Conservation (phyloP, 371 early-diverging fungal species). For the Apophysomyces sp. region DNA sequence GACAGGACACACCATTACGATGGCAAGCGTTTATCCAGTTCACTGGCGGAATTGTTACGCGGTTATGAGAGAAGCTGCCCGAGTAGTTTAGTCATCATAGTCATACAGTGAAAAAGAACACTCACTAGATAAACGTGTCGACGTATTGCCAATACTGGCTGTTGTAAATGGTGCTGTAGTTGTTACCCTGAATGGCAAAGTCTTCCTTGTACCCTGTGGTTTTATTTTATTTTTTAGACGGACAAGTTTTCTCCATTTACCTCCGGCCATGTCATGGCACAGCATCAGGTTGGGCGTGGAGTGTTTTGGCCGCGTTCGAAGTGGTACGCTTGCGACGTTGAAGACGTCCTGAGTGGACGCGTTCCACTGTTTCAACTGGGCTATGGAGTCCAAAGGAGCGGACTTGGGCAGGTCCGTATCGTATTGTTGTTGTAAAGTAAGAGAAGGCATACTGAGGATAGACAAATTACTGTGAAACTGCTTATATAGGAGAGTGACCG, state of each 20-base stretch:
- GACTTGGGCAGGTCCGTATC: not conserved
- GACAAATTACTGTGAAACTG: not conserved
- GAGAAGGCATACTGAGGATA: not conserved
- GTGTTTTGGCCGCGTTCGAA: not conserved
- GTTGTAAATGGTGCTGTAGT: conserved; percentile 39
- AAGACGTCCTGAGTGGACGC: not conserved
- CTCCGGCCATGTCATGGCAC: conserved; percentile 63
- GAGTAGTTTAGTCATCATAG: too few species aligned
- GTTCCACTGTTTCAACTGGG: not conserved
- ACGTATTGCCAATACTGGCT: conserved; percentile 57
- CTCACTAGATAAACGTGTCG: conserved; percentile 62
- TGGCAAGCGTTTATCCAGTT: conserved; percentile 66
- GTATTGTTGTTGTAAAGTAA: not conserved
- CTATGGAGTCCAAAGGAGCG: not conserved
- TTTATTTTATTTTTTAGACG: not conserved
- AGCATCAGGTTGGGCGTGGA: not conserved
- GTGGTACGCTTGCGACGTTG: not conserved
- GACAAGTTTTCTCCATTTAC: conserved; percentile 11
- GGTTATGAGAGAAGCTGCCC: conserved; percentile 61
- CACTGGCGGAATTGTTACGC: conserved; percentile 61
- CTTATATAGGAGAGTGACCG: not conserved
- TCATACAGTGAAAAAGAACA: not conserved
- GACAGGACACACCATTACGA: conserved; percentile 53
- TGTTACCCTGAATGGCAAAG: conserved; percentile 46
- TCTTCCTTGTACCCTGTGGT: conserved; percentile 61